These are phyloP conservation scores for Phascolomyces articulosus DNA, from an alignment of 371 early-diverging fungal species.

Conservation along the genomic window DNA sequence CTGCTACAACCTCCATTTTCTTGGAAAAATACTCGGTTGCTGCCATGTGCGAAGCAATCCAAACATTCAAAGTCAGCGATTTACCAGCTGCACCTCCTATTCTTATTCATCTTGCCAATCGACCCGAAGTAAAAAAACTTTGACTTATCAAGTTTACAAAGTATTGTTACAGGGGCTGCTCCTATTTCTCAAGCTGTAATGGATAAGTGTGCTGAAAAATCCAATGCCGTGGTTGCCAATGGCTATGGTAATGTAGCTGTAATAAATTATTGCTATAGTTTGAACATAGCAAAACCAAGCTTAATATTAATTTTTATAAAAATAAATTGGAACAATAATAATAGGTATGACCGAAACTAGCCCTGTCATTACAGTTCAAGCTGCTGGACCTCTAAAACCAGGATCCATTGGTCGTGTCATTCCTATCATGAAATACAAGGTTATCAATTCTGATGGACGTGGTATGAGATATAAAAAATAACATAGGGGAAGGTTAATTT, in stretches of 20 bases:
- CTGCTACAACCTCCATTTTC: conserved; percentile 4
- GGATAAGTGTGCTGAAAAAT: neutral
- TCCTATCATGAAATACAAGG: conserved; percentile 64
- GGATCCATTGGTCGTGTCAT: conserved; percentile 73
- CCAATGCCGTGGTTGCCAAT: neutral
- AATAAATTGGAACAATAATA: too few species aligned
- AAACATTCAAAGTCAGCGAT: conserved; percentile 51
- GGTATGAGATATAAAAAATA: too few species aligned
- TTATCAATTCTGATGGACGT: conserved; percentile 61
- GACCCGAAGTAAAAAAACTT: conserved; percentile 64
- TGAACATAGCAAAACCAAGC: too few species aligned
- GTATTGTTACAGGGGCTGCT: conserved; percentile 71
- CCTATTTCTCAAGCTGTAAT: conserved; percentile 36
- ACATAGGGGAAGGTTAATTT: too few species aligned
- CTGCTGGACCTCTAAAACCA: conserved; percentile 8
- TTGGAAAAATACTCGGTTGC: conserved; percentile 14
- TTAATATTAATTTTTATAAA: neutral
- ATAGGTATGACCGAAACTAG: conserved; percentile 66
- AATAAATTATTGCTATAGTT: too few species aligned
- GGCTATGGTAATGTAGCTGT: conserved; percentile 1
- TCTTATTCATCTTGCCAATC: conserved; percentile 54
- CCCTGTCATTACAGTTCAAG: conserved; percentile 22
- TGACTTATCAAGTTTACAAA: conserved; percentile 58
- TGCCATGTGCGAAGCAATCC: conserved; percentile 50
- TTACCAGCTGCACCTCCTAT: conserved; percentile 79